Base-by-base conservation (phyloP, 2,329 filamentous ascomycete genomes). In the Microcyclospora tardicrescens region DNA sequence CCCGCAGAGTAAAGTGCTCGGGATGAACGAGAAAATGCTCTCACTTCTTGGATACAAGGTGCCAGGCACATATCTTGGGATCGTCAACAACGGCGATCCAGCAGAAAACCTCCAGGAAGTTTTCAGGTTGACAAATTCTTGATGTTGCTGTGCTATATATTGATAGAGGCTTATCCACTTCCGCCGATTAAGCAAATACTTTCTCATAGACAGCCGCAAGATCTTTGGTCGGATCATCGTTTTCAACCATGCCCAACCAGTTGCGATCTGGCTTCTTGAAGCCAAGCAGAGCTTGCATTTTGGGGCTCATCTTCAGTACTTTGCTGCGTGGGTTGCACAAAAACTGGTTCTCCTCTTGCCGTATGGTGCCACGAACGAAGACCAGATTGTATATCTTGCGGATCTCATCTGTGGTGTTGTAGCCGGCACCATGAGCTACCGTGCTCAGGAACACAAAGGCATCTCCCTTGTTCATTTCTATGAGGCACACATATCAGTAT, bases 301-400 rank as follows among this genome's bases (percentile, higher is more conserved):
- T 51, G 2, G 49, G 46, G 35, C 49, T 58, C 57, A 61, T 61
- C 8, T 36, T 37, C 0, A 52, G 43, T 8, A 52, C 52, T 32
- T 52, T 55, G 31, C 54, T 58, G 4, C 50, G 34, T 2, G 58
- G 54, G 8, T 59, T 47, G 2, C 53, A 51, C 3, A 61, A 37
- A 29, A 59, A 58, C 39, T 60, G 58, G 38, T 60, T 61, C 37
- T 61, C 58, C 39, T 61, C 56, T 6, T 53, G 50, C 10, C 58
- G 49, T 6, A 57, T 35, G 29, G 42, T 50, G 0, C 58, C 58
- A 3, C 50, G 46, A 8, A 52, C 37, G 31, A 61, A 59, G 42
- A 60, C 59, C 5, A 59, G 33, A 6, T 56, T 47, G 32, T 60
- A 48, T 29, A 60, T 42, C 11, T 44, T 53, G 11, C 57, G 52